phyloP scores from a whole-genome alignment of 805 yeast species.

The Metschnikowia kofuensis region DNA sequence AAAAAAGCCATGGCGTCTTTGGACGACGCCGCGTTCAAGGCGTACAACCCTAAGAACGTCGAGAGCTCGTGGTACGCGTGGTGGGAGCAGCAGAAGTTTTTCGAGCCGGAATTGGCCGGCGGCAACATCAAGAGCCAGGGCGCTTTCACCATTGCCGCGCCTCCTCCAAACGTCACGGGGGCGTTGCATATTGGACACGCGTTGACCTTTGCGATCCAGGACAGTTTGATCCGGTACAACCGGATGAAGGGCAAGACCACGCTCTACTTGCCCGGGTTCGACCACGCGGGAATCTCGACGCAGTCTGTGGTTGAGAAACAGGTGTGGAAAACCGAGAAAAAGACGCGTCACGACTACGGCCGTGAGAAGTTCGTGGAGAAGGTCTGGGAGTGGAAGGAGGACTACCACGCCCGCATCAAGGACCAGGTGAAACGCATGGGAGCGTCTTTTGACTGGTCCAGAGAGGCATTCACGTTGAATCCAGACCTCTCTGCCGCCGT shows the following conservation, averaged over 20 bases:
- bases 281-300: slow-evolving; percentile 98
- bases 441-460: slow-evolving; percentile 94
- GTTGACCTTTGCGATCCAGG: slow-evolving; percentile 91
- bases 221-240: slow-evolving; percentile 85
- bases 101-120: slow-evolving; percentile 79
- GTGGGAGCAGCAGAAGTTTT: slow-evolving; percentile 90
- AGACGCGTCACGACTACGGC: slow-evolving; percentile 93
- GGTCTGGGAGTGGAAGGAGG: slow-evolving; percentile 99
- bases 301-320: slow-evolving; percentile 98
- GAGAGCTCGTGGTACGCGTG: slow-evolving; percentile 97
- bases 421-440: slow-evolving; percentile 83
- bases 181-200: slow-evolving; percentile 99
- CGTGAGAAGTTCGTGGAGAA: slow-evolving; percentile 84
- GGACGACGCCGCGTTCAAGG: slow-evolving; percentile 90
- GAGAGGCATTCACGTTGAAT: slow-evolving; percentile 91
- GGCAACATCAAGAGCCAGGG: slow-evolving; percentile 84
- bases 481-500: slow-evolving; percentile 79
- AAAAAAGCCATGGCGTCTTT: slow-evolving; percentile 84
- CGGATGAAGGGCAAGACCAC: slow-evolving; percentile 97
- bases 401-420: slow-evolving; percentile 83
- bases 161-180: slow-evolving; percentile 99
- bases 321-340: slow-evolving; percentile 81
- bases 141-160: slow-evolving; percentile 89
- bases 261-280: slow-evolving; percentile 92
- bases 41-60: slow-evolving; percentile 88